Evolutionary conservation across 208 protist species (phyloP).

Genomic region (Trypanosoma congolense): DNA sequence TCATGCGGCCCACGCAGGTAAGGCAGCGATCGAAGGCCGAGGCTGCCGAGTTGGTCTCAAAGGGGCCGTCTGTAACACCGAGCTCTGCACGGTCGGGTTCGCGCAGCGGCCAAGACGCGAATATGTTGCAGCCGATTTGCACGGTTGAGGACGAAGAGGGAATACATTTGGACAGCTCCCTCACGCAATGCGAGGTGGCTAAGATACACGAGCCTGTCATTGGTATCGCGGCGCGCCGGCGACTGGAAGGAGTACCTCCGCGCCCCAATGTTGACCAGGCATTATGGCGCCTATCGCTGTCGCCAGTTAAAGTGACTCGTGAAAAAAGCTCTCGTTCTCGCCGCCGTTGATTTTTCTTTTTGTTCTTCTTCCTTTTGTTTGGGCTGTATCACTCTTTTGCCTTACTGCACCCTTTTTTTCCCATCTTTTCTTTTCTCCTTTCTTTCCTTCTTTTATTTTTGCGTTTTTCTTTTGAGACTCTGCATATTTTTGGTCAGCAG

Average conservation of each 20-base stretch:
- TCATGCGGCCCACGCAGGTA: conserved; percentile 26
- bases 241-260: conserved; percentile 34
- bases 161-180: conserved; percentile 2
- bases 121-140: background rate
- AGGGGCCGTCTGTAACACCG: conserved; percentile 16
- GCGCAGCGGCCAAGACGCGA: conserved; percentile 1
- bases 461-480: too few species aligned
- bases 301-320: conserved; percentile 24
- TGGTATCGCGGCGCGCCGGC: conserved; percentile 51
- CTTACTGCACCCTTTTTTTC: conserved; percentile 3
- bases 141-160: conserved; percentile 1
- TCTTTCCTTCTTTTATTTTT: background rate
- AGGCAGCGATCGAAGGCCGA: conserved; percentile 7
- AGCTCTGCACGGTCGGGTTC: conserved; percentile 3
- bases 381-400: background rate
- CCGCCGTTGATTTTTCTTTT: conserved; percentile 24
- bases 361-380: conserved; percentile 8
- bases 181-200: background rate
- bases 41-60: background rate
- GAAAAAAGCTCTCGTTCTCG: conserved; percentile 30
- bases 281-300: conserved; percentile 43
- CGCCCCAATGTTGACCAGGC: conserved; percentile 50
- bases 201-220: conserved; percentile 22
- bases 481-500: too few species aligned
- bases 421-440: conserved; percentile 17